Evolutionary conservation across 305 asterid species (phyloP).

Genomic region (Rubia tinctorum): DNA sequence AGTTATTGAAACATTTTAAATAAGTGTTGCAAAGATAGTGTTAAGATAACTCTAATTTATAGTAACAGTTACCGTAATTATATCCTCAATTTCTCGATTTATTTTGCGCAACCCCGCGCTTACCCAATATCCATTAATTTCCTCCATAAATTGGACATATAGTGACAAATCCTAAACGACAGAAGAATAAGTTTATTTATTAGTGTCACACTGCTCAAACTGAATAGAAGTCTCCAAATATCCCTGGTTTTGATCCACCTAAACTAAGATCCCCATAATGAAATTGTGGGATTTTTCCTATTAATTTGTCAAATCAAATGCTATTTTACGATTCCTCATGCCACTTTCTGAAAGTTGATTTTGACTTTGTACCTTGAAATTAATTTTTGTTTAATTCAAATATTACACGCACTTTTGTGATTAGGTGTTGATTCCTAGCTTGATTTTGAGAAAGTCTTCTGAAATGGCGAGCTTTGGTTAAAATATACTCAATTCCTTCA

Average conservation of each 20-base stretch:
- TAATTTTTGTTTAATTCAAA: neutral
- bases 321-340: constrained; percentile 2
- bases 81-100: no score
- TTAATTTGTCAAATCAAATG: constrained; percentile 8
- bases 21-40: no score
- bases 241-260: constrained; percentile 31
- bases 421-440: constrained; percentile 17
- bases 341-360: neutral
- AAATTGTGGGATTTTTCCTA: neutral
- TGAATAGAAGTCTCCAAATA: constrained; percentile 56
- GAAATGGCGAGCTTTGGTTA: neutral
- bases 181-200: neutral
- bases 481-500: no score
- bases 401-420: neutral
- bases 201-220: constrained; percentile 47
- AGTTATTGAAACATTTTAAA: no score
- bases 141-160: neutral
- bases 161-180: constrained; percentile 8
- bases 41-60: no score
- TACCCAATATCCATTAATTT: neutral
- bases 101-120: no score
- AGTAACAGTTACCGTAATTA: no score
- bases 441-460: neutral
- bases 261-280: constrained; percentile 32
- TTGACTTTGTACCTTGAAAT: neutral